A percentile compares a stretch with the other conserved stretches of the same genome.
phyloP scores from a whole-genome alignment of 1,139 yeast genomes.

The Debaryomycetaceae sp. region DNA sequence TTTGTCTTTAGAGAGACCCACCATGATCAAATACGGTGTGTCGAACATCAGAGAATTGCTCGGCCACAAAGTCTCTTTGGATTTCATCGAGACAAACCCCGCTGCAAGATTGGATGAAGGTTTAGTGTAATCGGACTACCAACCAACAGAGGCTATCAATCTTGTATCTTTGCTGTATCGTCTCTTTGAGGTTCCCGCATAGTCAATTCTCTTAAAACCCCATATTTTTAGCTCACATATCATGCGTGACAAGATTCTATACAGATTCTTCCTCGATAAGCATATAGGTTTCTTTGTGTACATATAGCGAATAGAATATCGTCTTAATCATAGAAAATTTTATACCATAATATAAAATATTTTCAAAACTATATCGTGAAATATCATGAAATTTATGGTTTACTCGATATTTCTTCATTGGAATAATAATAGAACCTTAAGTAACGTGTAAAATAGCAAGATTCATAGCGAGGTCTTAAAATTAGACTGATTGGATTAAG shows the following conservation, averaged over 20 bases:
- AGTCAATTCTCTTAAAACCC: neutral
- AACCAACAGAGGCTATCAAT: neutral
- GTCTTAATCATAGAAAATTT: neutral
- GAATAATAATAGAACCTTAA: too few species aligned
- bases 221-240: neutral
- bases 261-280: neutral
- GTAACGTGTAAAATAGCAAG: too few species aligned
- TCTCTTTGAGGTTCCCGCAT: too few species aligned
- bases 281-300: neutral
- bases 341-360: neutral
- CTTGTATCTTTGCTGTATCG: too few species aligned
- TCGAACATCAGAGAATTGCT: conserved; percentile 91
- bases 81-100: conserved; percentile 92
- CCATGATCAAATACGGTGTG: conserved; percentile 97
- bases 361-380: too few species aligned
- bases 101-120: conserved; percentile 89
- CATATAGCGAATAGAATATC: neutral
- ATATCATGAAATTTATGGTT: too few species aligned
- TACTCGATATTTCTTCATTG: too few species aligned
- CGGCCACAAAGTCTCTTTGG: conserved; percentile 91
- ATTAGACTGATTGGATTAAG: too few species aligned
- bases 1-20: conserved; percentile 93
- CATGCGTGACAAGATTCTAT: neutral
- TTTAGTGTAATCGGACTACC: conserved; percentile 20
- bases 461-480: too few species aligned